Evolutionary conservation across 2,329 filamentous ascomycete species (phyloP), one percentile per base, ranked within the genome.

Genomic region (Penicillium janthinellum): DNA sequence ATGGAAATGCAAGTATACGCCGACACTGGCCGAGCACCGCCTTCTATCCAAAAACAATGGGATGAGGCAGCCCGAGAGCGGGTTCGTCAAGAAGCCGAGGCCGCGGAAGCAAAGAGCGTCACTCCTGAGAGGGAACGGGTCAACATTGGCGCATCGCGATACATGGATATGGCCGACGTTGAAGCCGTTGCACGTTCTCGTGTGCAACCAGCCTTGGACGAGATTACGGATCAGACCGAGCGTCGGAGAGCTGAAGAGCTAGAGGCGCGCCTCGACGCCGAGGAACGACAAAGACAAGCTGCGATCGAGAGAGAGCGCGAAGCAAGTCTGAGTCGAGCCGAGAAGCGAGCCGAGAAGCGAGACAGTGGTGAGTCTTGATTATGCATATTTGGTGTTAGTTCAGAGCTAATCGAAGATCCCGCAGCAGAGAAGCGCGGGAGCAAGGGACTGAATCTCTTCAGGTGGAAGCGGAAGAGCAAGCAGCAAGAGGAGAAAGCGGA

Each of bases 1-100:
- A 92, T 97, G 82, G 94, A 98, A 61, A 87, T 93, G 73, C 88
- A 87, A 69, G 85, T 96, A 12, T 91, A 88, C 65, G 82, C 85
- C 14, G 85, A 94, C 55, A 94, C 90, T 1, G 92, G 92, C 58
- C 88, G 89, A 71, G 83, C 90, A 31, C 86, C 87, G 0, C 86
- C 89, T 12, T 83, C 86, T 1, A 85, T 89, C 69, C 80, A 89
- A 66, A 88, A 85, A 28, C 87, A 92, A 54, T 96, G 92, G 91
- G 91, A 96, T 67, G 78, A 86, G 53, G 91, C 90, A 73, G 90
- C 92, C 6, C 84, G 88, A 39, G 84, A 68, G 53, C 84, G 87
- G 22, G 91, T 90, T 4, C 83, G 89, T 66, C 81, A 84, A 11
- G 87, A 88, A 53, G 87, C 86, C 64, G 81, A 84, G 8, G 86